Conservation (phyloP, 805 yeast genomes). For the Zygosaccharomyces gambellarensis region DNA sequence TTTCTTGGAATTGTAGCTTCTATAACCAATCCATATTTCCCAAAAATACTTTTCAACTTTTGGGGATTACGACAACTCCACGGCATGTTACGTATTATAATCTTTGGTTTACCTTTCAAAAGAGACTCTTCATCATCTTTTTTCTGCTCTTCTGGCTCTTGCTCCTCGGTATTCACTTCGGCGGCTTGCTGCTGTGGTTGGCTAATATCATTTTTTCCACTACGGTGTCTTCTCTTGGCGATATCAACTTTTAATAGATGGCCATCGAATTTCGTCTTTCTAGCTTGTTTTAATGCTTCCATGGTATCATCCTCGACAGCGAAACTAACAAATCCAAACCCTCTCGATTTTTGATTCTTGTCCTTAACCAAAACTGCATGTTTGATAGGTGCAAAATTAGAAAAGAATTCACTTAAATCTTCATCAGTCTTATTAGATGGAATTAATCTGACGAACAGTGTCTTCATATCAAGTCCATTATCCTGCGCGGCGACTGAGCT, state of each 20-base stretch:
- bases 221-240: constrained; percentile 90
- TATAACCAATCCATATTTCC: constrained; percentile 76
- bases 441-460: constrained; percentile 80
- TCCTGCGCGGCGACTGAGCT: constrained; percentile 10
- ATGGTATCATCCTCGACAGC: constrained; percentile 78
- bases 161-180: constrained; percentile 4
- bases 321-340: constrained; percentile 94
- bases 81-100: constrained; percentile 88
- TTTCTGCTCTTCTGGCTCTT: constrained; percentile 9
- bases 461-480: constrained; percentile 40
- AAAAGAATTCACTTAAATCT: constrained; percentile 75
- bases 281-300: constrained; percentile 64
- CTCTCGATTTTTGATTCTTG: constrained; percentile 69
- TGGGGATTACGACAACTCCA: constrained; percentile 88
- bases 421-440: constrained; percentile 80
- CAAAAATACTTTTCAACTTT: constrained; percentile 62
- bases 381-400: constrained; percentile 89
- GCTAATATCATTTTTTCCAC: constrained; percentile 29
- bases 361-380: constrained; percentile 92
- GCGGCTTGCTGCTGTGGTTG: constrained; percentile 3
- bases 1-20: constrained; percentile 89
- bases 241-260: constrained; percentile 70
- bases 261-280: constrained; percentile 60
- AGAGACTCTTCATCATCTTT: constrained; percentile 43
- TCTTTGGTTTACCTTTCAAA: constrained; percentile 70